Conservation (phyloP, 768 basidiomycete species). For the Lepiota brunneoincarnata region DNA sequence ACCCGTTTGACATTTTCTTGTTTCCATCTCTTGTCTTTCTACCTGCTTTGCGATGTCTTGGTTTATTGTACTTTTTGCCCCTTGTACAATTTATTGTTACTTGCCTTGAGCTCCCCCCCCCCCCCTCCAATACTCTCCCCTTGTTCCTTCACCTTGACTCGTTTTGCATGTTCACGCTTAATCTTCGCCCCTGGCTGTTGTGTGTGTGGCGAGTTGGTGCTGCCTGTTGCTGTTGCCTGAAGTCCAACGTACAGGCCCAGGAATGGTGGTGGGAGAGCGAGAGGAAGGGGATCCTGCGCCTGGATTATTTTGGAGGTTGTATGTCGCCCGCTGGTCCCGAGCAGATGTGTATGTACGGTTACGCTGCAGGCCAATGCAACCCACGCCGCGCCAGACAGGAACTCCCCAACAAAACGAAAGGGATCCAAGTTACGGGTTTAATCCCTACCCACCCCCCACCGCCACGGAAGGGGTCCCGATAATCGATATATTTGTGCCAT, state of each 20-base stretch:
- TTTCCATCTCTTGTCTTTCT: not conserved
- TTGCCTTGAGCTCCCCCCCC: not conserved
- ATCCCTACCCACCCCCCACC: not conserved
- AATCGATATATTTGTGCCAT: not conserved
- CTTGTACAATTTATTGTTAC: conserved; percentile 4
- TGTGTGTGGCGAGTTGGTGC: not conserved
- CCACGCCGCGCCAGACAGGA: no score
- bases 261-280: not conserved
- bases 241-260: not conserved
- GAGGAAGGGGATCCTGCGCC: not conserved
- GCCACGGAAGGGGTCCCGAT: no score
- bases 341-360: no score
- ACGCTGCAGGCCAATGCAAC: no score
- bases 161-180: not conserved
- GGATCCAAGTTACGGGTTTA: not conserved
- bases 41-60: not conserved
- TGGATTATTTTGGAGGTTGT: not conserved
- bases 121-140: conserved; percentile 5
- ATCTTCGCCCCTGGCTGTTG: not conserved
- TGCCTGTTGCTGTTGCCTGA: not conserved
- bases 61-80: not conserved
- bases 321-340: not conserved
- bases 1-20: not conserved
- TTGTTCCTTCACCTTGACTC: not conserved
- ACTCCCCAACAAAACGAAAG: not conserved